Evolutionary conservation across 768 basidiomycete species (phyloP), one percentile per base, ranked within the genome.

Genomic region (Gloeophyllum trabeum): DNA sequence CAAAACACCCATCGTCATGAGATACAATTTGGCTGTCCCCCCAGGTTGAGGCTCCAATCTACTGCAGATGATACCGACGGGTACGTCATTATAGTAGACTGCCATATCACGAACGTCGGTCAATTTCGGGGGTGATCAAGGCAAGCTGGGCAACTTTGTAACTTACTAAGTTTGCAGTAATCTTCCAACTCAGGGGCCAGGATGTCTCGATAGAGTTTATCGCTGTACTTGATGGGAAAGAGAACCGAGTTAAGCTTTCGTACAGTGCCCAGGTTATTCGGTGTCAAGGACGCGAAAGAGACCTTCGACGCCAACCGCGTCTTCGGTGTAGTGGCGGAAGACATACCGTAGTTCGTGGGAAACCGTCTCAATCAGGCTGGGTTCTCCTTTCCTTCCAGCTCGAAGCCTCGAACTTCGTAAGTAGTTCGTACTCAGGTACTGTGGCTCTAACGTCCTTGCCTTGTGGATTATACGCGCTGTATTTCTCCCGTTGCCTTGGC

Each of bases 51-150:
- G 71, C 61, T 94, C 90, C 46, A 91, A 60, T 45, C 87, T 76
- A 64, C 85, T 89, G 60, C 86, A 90, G 53, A 92, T 74, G 4
- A 80, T 87, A 45, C 91, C 90, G 48, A 93, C 81, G 36, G 91
- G 88, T 44, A 94, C 69, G 64, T 94, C 90, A 64, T 91, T 92
- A 64, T 83, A 92, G 63, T 91, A 92, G 38, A 92, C 91, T 91
- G 51, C 28, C 28, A 16, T 16, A 16, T 32, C 16, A 10, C 28
- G 16, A 32, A 32, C 10, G 28, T 10, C 10, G 28, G 10, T 32
- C 28, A n/a, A n/a, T n/a, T 32, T 32, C 16, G 10, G 28, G 16
- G 28, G 10, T 32, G 28, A 32, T 10, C 46, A 24, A 47, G 43
- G 22, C 43, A 43, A 34, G 42, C 45, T 43, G 41, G 46, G 26